Base-by-base conservation (phyloP, 2,329 filamentous ascomycete genomes). In the Claviceps sp. region DNA sequence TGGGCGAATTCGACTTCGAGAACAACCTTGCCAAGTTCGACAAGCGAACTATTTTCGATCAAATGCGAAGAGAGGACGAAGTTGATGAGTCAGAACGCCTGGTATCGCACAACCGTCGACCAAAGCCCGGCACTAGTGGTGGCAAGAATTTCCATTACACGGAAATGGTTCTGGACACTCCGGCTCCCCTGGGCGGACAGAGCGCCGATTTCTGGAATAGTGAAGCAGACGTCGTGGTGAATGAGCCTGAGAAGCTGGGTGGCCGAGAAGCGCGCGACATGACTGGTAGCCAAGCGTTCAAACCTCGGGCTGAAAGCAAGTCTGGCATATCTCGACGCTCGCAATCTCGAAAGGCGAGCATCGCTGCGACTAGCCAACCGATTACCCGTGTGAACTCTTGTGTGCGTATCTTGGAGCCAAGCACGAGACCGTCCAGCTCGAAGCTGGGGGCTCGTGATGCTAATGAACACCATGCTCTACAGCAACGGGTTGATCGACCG, bases 1-100 rank as follows among this genome's bases (percentile, higher is more conserved):
- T 93, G 74, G 88, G 87, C 11, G 93, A 97, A 55, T 97, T 97
- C 60, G 91, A 97, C 66, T 97, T 97, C 61, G 84, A 87, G 60
- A 83, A 82, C 51, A 89, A 89, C 58, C 75, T 97, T 37, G 90
- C 88, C 47, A 95, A 95, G 63, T 97, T 97, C 61, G 90, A 97
- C 72, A 97, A 97, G 71, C 81, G 85, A 52, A 84, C 83, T 1
- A 81, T 97, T 8, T 98, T 98, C 64, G 86, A 91, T 58, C 85
- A 96, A 67, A 93, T 97, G 67, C 78, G 88, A 54, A 88, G 87
- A 58, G 88, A 94, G 52, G 91, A 97, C 60, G 84, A 81, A 34
- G 82, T 91, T 8, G 87, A 90, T n/a, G 90, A 95, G 52, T 85
- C 90, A 51, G 87, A 88, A 57, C 84, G 91, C n/a, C 70, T 98